Evolutionary conservation across 2,329 filamentous ascomycete genomes (phyloP).

Genomic region (Cladosporium sp.): DNA sequence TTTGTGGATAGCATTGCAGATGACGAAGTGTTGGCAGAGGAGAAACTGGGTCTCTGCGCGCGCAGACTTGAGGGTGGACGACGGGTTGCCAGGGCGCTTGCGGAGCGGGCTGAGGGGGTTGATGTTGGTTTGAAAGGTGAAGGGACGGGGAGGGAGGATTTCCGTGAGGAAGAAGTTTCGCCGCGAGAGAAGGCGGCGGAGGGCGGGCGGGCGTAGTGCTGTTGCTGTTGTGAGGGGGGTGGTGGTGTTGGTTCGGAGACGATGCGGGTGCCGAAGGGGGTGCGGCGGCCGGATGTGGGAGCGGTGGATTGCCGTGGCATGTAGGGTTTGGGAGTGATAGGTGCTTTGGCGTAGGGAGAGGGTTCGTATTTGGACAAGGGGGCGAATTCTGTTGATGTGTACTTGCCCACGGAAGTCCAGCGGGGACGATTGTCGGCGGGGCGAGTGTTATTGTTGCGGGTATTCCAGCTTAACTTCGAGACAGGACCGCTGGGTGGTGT

Average conservation of each 20-base stretch:
- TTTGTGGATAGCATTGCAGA: no score
- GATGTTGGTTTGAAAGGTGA: constrained; percentile 15
- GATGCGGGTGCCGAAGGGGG: constrained; percentile 7
- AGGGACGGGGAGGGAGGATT: constrained; percentile 23
- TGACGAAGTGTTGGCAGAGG: no score
- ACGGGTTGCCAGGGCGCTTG: constrained; percentile 15
- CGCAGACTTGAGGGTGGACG: constrained; percentile 19
- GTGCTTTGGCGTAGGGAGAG: constrained; percentile 30
- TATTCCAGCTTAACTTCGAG: constrained; percentile 16
- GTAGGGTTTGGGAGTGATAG: constrained; percentile 26
- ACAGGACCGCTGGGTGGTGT: constrained; percentile 15
- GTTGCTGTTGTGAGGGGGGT: no score
- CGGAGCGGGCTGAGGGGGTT: background rate
- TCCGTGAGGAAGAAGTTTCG: constrained; percentile 16
- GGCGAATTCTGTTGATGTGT: constrained; percentile 25
- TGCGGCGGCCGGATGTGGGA: constrained; percentile 13
- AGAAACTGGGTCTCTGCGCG: constrained; percentile 3
- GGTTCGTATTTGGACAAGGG: constrained; percentile 32
- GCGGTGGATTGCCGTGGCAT: constrained; percentile 19
- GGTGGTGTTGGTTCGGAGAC: constrained; percentile 13
- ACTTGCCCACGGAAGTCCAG: constrained; percentile 20
- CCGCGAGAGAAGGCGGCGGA: constrained; percentile 20
- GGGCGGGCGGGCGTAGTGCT: constrained; percentile 15
- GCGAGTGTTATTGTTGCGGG: constrained; percentile 15
- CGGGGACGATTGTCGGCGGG: constrained; percentile 23